Evolutionary conservation across 2,329 filamentous ascomycete species (phyloP).

Genomic region (Trichoderma brevicompactum): DNA sequence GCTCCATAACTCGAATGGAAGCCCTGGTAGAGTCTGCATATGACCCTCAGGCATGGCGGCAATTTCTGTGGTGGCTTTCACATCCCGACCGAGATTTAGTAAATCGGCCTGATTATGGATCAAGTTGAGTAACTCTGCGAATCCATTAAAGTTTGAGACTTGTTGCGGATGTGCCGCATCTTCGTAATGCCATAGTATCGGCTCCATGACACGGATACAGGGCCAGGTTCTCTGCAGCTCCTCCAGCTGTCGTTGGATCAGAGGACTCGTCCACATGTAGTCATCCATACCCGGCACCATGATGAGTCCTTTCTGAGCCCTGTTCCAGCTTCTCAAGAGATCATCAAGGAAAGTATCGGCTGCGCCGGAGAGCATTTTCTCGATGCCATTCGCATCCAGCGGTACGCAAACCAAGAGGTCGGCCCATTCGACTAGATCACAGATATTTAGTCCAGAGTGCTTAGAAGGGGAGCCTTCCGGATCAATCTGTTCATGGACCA

Average conservation of each 20-base stretch:
- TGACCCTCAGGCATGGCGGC: slow-evolving; percentile 42
- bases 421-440: slow-evolving; percentile 81
- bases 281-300: slow-evolving; percentile 88
- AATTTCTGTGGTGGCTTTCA: slow-evolving; percentile 58
- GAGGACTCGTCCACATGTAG: slow-evolving; percentile 87
- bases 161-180: slow-evolving; percentile 54
- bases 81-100: slow-evolving; percentile 72
- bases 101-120: slow-evolving; percentile 79
- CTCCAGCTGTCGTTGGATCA: slow-evolving; percentile 84
- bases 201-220: slow-evolving; percentile 81
- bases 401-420: slow-evolving; percentile 84
- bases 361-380: slow-evolving; percentile 85
- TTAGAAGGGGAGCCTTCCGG: neutral
- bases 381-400: slow-evolving; percentile 81
- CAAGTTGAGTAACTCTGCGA: slow-evolving; percentile 73
- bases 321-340: slow-evolving; percentile 81
- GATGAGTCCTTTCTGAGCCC: slow-evolving; percentile 79
- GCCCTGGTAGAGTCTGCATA: slow-evolving; percentile 46
- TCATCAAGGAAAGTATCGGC: slow-evolving; percentile 81
- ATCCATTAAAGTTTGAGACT: slow-evolving; percentile 64
- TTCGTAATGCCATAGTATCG: slow-evolving; percentile 82
- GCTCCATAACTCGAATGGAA: slow-evolving; percentile 88
- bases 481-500: slow-evolving; percentile 40
- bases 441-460: slow-evolving; percentile 54
- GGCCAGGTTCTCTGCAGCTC: slow-evolving; percentile 84